Percentiles rank a stretch among this genome's conserved stretches.
Evolutionary conservation across 371 early-diverging fungal species (phyloP).

Genomic region (Saksenaea oblongispora): DNA sequence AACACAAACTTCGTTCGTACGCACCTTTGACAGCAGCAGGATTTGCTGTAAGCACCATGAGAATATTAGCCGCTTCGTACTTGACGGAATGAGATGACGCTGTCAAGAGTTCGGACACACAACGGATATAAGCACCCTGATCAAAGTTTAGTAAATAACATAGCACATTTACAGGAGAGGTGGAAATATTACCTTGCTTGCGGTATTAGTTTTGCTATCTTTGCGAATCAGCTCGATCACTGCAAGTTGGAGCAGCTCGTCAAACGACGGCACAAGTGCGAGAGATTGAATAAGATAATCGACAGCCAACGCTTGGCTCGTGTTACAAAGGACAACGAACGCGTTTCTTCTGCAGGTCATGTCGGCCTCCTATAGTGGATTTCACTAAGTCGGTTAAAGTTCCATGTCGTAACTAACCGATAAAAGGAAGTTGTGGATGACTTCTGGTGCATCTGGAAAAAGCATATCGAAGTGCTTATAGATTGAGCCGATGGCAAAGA

Average conservation of each 20-base stretch:
- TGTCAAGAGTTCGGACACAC: conserved; percentile 83
- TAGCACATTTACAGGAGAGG: neutral
- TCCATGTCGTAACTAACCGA: conserved; percentile 40
- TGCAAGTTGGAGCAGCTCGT: conserved; percentile 91
- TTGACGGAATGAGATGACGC: conserved; percentile 87
- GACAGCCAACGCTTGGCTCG: conserved; percentile 78
- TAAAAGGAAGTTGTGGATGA: conserved; percentile 77
- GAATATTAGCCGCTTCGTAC: conserved; percentile 94
- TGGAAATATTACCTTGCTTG: conserved; percentile 68
- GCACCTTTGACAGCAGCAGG: conserved; percentile 88
- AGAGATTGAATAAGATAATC: conserved; percentile 80
- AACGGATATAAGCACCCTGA: conserved; percentile 84
- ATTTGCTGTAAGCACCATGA: conserved; percentile 85
- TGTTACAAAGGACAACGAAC: conserved; percentile 86
- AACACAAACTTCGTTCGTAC: neutral
- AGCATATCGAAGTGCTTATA: conserved; percentile 86
- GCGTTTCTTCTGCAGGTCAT: conserved; percentile 93
- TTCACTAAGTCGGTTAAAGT: neutral
- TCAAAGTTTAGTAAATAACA: neutral
- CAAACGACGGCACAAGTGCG: conserved; percentile 75
- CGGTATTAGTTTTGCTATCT: conserved; percentile 75
- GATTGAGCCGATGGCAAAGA: conserved; percentile 89
- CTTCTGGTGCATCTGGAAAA: conserved; percentile 95
- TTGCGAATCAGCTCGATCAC: conserved; percentile 94
- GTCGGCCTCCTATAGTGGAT: conserved; percentile 77